Evolutionary conservation across 768 basidiomycete genomes (phyloP).

Genomic region (Cantharellus anzutake): DNA sequence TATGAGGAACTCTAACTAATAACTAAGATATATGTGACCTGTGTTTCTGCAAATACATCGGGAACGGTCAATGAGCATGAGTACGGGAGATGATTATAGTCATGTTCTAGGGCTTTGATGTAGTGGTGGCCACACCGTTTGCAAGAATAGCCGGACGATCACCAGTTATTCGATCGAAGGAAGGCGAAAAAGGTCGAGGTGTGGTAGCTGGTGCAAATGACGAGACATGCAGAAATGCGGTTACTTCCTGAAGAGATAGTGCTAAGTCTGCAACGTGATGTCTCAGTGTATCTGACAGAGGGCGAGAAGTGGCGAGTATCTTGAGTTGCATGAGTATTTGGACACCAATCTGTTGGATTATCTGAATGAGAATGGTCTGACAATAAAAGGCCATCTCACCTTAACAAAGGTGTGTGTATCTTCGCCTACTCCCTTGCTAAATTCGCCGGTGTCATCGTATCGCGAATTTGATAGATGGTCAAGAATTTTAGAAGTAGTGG

Average conservation of each 20-base stretch:
- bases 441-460: slow-evolving; percentile 31
- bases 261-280: slow-evolving; percentile 57
- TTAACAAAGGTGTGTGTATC: slow-evolving; percentile 69
- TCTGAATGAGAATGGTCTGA: background rate
- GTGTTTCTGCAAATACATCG: too few species aligned
- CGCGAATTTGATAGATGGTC: slow-evolving; percentile 39
- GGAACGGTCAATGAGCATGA: background rate
- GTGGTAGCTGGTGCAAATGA: slow-evolving; percentile 47
- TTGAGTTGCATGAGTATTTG: slow-evolving; percentile 59
- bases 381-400: slow-evolving; percentile 22
- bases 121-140: slow-evolving; percentile 10
- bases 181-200: slow-evolving; percentile 39
- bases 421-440: slow-evolving; percentile 47
- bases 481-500: slow-evolving; percentile 41
- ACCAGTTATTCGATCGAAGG: background rate
- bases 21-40: too few species aligned
- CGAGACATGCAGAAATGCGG: slow-evolving; percentile 70
- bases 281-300: slow-evolving; percentile 42
- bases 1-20: too few species aligned
- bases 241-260: slow-evolving; percentile 71
- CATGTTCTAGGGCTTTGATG: slow-evolving; percentile 12
- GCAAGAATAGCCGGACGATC: background rate
- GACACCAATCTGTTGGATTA: slow-evolving; percentile 40
- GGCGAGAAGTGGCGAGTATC: slow-evolving; percentile 28
- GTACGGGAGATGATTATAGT: background rate